These are phyloP conservation scores for Rhodotorula sphaerocarpa DNA, from an alignment of 768 basidiomycete species.

Conservation along the genomic window DNA sequence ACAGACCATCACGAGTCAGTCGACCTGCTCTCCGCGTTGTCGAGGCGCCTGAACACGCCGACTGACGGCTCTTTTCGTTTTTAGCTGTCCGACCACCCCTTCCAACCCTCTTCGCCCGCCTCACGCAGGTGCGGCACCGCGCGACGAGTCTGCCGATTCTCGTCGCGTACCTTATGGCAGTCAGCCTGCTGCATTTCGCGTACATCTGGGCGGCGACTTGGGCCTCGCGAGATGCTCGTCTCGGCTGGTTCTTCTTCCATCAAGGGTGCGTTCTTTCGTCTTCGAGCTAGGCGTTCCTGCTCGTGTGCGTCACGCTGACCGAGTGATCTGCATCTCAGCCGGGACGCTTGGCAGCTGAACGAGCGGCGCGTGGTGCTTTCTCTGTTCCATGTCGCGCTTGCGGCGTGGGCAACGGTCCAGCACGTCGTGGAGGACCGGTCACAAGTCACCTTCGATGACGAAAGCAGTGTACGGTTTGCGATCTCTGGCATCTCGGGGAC, in stretches of 20 bases:
- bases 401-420: slow-evolving; percentile 1
- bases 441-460: slow-evolving; percentile 23
- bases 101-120: slow-evolving; percentile 16
- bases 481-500: too few relatives aligned
- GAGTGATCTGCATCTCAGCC: not conserved
- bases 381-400: slow-evolving; percentile 14
- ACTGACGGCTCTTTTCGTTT: not conserved
- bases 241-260: slow-evolving; percentile 25
- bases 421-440: slow-evolving; percentile 13
- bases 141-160: not conserved
- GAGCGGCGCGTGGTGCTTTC: slow-evolving; percentile 26
- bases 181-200: slow-evolving; percentile 1
- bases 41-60: not conserved
- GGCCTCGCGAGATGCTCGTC: slow-evolving; percentile 1
- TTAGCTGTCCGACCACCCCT: slow-evolving; percentile 17
- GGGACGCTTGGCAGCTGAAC: slow-evolving; percentile 30
- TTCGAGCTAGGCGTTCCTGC: not conserved
- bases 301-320: not conserved
- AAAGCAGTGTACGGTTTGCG: slow-evolving; percentile 5
- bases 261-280: slow-evolving; percentile 15
- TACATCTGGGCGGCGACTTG: slow-evolving; percentile 19
- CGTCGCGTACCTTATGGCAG: slow-evolving; percentile 13
- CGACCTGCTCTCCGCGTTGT: too few relatives aligned
- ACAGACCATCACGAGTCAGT: slow-evolving; percentile 24
- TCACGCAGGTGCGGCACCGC: slow-evolving; percentile 5